Conservation (phyloP, 306 rosid genomes). For the Vigna reflexopilosa region DNA sequence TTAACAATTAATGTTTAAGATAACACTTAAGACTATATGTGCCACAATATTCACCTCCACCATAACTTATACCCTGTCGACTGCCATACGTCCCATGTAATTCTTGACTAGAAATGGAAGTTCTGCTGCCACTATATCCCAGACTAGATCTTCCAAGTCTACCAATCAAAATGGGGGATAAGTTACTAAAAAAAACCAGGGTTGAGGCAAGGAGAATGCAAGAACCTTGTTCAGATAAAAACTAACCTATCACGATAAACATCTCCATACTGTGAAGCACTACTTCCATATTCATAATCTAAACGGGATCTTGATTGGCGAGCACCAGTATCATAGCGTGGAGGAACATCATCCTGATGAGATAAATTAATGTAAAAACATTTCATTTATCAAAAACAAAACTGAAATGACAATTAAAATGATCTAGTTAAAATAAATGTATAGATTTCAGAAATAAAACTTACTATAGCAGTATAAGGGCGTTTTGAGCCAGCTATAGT, state of each 20-base stretch:
- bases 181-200: slow-evolving; percentile 13
- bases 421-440: background rate
- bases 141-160: slow-evolving; percentile 79
- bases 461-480: slow-evolving; percentile 72
- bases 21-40: slow-evolving; percentile 39
- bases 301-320: slow-evolving; percentile 90
- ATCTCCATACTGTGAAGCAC: slow-evolving; percentile 80
- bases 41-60: slow-evolving; percentile 59
- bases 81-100: slow-evolving; percentile 77
- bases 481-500: slow-evolving; percentile 85
- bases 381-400: slow-evolving; percentile 1
- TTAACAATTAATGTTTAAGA: background rate
- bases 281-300: slow-evolving; percentile 82
- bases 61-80: slow-evolving; percentile 66
- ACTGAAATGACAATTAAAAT: slow-evolving; percentile 25
- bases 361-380: slow-evolving; percentile 4
- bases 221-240: slow-evolving; percentile 18
- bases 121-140: slow-evolving; percentile 78
- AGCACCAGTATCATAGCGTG: slow-evolving; percentile 72
- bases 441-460: slow-evolving; percentile 30
- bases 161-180: slow-evolving; percentile 40
- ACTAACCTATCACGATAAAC: slow-evolving; percentile 85
- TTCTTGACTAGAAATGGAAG: slow-evolving; percentile 70
- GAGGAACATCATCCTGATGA: slow-evolving; percentile 81
- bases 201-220: background rate